Conservation (phyloP, 192 early-diverging fungal genomes). For the Funneliformis geosporum region DNA sequence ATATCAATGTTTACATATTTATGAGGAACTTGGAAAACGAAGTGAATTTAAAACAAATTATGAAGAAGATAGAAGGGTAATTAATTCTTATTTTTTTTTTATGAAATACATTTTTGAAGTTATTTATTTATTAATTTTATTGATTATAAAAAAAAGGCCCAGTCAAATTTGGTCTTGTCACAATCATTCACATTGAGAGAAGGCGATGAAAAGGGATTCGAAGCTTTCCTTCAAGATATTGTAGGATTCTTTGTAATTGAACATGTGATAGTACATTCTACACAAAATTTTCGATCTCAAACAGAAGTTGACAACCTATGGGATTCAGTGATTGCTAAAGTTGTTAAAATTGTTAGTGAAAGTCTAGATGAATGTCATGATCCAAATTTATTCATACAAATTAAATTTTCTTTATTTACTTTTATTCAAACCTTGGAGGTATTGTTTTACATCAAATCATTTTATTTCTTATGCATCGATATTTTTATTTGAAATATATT, state of each 20-base stretch:
- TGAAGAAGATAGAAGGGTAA: slow-evolving; percentile 83
- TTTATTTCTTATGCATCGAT: not conserved
- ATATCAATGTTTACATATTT: slow-evolving; percentile 95
- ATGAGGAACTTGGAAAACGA: slow-evolving; percentile 89
- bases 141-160: slow-evolving; percentile 53
- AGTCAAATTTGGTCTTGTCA: slow-evolving; percentile 84
- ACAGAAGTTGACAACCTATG: slow-evolving; percentile 84
- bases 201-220: slow-evolving; percentile 67
- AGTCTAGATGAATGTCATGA: slow-evolving; percentile 77
- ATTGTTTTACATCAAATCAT: slow-evolving; percentile 28
- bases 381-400: slow-evolving; percentile 75
- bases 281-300: slow-evolving; percentile 86
- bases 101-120: not conserved
- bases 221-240: slow-evolving; percentile 81
- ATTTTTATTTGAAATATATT: not conserved
- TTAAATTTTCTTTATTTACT: slow-evolving; percentile 76
- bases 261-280: slow-evolving; percentile 82
- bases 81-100: not conserved
- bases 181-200: slow-evolving; percentile 69
- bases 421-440: slow-evolving; percentile 94
- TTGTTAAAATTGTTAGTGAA: slow-evolving; percentile 76
- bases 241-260: slow-evolving; percentile 98
- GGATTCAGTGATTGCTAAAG: slow-evolving; percentile 79
- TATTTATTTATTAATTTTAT: not conserved
- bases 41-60: slow-evolving; percentile 84